phyloP scores from a whole-genome alignment of 1,284 basidiomycete genomes.

The Trametes polyzona region DNA sequence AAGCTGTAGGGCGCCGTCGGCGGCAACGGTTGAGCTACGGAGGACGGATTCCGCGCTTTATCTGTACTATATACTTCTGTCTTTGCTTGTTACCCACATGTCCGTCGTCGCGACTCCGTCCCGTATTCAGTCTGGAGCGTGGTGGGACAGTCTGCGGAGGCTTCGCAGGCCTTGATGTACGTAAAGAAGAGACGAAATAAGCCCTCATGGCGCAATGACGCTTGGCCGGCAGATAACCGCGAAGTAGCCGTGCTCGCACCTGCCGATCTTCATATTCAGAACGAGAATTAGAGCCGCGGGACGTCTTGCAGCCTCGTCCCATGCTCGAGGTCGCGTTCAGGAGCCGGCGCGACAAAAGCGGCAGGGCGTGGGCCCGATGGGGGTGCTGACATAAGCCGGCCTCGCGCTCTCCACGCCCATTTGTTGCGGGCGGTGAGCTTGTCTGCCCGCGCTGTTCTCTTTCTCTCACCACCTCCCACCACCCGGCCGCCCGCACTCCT shows the following conservation, averaged over 20 bases:
- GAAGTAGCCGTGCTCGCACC: neutral
- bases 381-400: slow-evolving; percentile 20
- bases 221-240: neutral
- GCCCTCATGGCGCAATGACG: neutral
- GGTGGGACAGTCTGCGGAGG: neutral
- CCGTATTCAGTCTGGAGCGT: neutral
- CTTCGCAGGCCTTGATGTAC: neutral
- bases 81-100: neutral
- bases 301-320: neutral
- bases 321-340: neutral
- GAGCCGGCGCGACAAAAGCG: neutral
- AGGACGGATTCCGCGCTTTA: neutral
- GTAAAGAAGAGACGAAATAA: slow-evolving; percentile 7
- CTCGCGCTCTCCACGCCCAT: slow-evolving; percentile 27
- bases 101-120: neutral
- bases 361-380: slow-evolving; percentile 7
- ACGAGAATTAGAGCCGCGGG: neutral
- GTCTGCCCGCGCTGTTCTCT: slow-evolving; percentile 5
- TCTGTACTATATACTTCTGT: neutral
- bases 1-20: slow-evolving; percentile 12
- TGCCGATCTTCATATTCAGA: neutral
- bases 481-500: neutral
- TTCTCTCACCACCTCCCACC: slow-evolving; percentile 18
- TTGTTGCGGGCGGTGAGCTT: slow-evolving; percentile 17
- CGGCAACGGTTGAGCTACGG: neutral